A percentile compares a stretch with the other conserved stretches of the same genome.
These are phyloP conservation scores for Rhynchosporium graminicola DNA, from an alignment of 2,329 filamentous ascomycete genomes.

Conservation along the genomic window DNA sequence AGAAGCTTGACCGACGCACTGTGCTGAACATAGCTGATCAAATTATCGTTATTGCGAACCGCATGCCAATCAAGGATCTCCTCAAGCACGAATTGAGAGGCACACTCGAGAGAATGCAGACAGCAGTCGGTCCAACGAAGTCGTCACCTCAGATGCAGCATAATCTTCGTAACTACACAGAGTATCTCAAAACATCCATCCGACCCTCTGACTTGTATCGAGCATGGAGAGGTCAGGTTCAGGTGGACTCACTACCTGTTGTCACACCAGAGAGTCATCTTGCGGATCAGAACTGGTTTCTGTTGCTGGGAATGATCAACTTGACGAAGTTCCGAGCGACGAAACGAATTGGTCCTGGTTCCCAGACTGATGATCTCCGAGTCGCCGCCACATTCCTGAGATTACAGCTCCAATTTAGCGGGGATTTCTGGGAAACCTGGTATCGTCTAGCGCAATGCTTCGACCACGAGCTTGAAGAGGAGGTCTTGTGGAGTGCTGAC, in stretches of 20 bases:
- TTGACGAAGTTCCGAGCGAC: slow-evolving; percentile 71
- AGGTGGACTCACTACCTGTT: slow-evolving; percentile 70
- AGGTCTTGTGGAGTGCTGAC: slow-evolving; percentile 45
- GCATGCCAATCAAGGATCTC: slow-evolving; percentile 86
- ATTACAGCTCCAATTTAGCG: slow-evolving; percentile 42
- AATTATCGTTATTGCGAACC: slow-evolving; percentile 76
- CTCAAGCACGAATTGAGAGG: slow-evolving; percentile 87
- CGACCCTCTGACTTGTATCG: slow-evolving; percentile 78
- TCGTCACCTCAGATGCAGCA: slow-evolving; percentile 78
- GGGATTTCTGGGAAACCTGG: slow-evolving; percentile 46
- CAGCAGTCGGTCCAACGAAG: slow-evolving; percentile 78
- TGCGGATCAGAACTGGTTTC: slow-evolving; percentile 87
- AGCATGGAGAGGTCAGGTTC: slow-evolving; percentile 76
- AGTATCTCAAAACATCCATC: slow-evolving; percentile 80
- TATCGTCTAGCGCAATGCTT: slow-evolving; percentile 45
- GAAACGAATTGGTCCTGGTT: slow-evolving; percentile 41
- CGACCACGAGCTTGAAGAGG: slow-evolving; percentile 45
- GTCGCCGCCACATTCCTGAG: slow-evolving; percentile 43
- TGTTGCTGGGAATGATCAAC: slow-evolving; percentile 83
- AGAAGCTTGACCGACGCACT: slow-evolving; percentile 77
- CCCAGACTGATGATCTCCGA: slow-evolving; percentile 43
- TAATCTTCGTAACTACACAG: slow-evolving; percentile 80
- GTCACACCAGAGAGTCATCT: slow-evolving; percentile 68
- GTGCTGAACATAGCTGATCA: slow-evolving; percentile 82
- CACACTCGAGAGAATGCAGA: slow-evolving; percentile 91